Evolutionary conservation across 176 grass and related monocot genomes (phyloP).

Genomic region (Miscanthus lutarioriparius): DNA sequence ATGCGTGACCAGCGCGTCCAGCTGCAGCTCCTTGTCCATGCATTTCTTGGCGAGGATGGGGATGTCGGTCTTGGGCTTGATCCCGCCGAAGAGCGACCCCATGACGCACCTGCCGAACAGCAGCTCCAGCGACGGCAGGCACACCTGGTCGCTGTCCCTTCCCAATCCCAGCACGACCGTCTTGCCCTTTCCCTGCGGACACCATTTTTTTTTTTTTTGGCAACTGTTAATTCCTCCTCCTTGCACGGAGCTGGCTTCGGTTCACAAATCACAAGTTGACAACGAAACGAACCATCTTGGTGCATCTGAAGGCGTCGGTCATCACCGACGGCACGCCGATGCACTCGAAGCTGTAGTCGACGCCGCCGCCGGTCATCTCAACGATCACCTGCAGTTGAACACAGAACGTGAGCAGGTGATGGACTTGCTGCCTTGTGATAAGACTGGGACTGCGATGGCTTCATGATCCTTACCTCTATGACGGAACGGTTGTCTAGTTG

Average conservation of each 20-base stretch:
- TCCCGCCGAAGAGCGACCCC: conserved; percentile 59
- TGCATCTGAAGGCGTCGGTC: conserved; percentile 60
- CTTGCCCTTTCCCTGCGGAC: conserved; percentile 60
- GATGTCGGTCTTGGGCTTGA: conserved; percentile 76
- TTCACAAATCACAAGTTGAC: not conserved
- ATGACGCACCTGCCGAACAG: conserved; percentile 61
- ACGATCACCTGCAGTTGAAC: conserved; percentile 48
- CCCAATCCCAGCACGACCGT: conserved; percentile 60
- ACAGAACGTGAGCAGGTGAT: not conserved
- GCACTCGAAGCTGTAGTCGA: conserved; percentile 76
- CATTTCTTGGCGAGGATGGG: conserved; percentile 66
- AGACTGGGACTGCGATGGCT: not conserved
- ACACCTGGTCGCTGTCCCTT: conserved; percentile 34
- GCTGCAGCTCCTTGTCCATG: conserved; percentile 65
- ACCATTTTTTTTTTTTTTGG: not conserved
- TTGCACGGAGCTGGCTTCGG: not conserved
- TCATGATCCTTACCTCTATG: conserved; percentile 31
- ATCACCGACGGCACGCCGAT: conserved; percentile 60
- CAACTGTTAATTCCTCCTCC: not conserved
- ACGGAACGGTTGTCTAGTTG: conserved; percentile 42
- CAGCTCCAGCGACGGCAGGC: conserved; percentile 41
- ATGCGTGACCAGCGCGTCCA: conserved; percentile 71
- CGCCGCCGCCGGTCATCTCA: conserved; percentile 62
- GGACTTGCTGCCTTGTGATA: not conserved
- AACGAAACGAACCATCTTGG: conserved; percentile 38